Evolutionary conservation across 805 yeast species (phyloP).

Genomic region (Metschnikowia cerradonensis): DNA sequence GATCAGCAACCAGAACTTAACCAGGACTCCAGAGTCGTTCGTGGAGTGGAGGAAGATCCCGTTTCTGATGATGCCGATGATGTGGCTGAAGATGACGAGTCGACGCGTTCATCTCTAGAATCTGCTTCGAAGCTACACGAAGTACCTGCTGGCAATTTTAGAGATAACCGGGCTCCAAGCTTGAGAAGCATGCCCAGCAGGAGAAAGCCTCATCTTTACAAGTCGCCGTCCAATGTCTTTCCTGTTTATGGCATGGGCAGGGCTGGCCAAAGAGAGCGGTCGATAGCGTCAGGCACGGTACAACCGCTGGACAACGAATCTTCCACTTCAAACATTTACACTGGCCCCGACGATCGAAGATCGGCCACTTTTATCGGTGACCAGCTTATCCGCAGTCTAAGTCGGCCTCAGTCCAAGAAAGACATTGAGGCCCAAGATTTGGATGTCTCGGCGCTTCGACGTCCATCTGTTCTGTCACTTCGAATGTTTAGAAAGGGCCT

Average conservation of each 20-base stretch:
- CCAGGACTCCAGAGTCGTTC: constrained; percentile 74
- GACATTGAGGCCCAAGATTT: constrained; percentile 11
- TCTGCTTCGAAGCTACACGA: not conserved
- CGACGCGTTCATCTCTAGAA: constrained; percentile 2
- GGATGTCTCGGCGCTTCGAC: not conserved
- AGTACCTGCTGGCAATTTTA: not conserved
- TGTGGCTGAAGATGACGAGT: constrained; percentile 4
- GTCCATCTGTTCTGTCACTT: constrained; percentile 3
- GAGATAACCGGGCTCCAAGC: not conserved
- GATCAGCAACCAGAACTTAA: constrained; percentile 81
- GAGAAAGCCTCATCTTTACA: not conserved
- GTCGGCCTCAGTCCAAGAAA: constrained; percentile 9
- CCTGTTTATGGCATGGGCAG: constrained; percentile 78
- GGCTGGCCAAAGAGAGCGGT: constrained; percentile 52
- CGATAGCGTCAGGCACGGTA: constrained; percentile 44
- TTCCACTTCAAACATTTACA: not conserved
- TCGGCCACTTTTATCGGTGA: constrained; percentile 15
- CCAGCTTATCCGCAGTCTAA: constrained; percentile 10
- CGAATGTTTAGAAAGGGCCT: not conserved
- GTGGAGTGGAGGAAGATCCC: constrained; percentile 22
- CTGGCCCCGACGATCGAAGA: constrained; percentile 1
- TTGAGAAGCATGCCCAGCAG: constrained; percentile 4
- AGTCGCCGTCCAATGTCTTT: constrained; percentile 72
- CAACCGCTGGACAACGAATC: constrained; percentile 5
- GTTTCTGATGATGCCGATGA: constrained; percentile 9